Conservation (phyloP, 1,284 basidiomycete species). For the Moesziomyces antarcticus region DNA sequence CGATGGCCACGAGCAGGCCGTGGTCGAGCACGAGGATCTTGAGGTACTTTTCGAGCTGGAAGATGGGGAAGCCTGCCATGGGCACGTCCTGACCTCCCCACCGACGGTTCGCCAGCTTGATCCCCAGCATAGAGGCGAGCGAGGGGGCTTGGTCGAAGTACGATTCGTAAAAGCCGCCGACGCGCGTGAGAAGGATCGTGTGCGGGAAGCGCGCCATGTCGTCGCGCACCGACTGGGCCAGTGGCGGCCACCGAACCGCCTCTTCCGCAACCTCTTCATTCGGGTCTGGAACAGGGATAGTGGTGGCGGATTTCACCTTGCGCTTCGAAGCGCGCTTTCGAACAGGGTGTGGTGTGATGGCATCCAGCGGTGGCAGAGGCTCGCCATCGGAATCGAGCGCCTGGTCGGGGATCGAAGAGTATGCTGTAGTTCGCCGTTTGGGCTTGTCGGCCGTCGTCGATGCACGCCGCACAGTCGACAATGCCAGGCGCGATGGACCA, state of each 20-base stretch:
- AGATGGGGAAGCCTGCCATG: constrained; percentile 66
- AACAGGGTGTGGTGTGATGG: constrained; percentile 1
- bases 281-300: not conserved
- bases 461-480: not conserved
- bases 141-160: constrained; percentile 64
- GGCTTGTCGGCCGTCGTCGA: not conserved
- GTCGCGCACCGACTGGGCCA: constrained; percentile 57
- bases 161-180: constrained; percentile 67
- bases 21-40: constrained; percentile 63
- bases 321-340: constrained; percentile 10
- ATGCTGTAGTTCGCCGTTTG: constrained; percentile 19
- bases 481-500: too few species aligned
- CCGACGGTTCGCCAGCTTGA: constrained; percentile 59
- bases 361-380: constrained; percentile 14
- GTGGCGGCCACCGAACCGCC: constrained; percentile 53
- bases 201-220: constrained; percentile 58
- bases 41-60: constrained; percentile 66
- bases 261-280: not conserved
- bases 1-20: constrained; percentile 61
- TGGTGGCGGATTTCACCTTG: not conserved
- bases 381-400: constrained; percentile 15
- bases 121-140: constrained; percentile 50
- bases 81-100: constrained; percentile 59
- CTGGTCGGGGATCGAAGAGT: constrained; percentile 19
- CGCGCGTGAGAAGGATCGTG: constrained; percentile 64